These are phyloP conservation scores for Macaranga tanarius DNA, from an alignment of 441 rosid genomes.

Conservation along the genomic window DNA sequence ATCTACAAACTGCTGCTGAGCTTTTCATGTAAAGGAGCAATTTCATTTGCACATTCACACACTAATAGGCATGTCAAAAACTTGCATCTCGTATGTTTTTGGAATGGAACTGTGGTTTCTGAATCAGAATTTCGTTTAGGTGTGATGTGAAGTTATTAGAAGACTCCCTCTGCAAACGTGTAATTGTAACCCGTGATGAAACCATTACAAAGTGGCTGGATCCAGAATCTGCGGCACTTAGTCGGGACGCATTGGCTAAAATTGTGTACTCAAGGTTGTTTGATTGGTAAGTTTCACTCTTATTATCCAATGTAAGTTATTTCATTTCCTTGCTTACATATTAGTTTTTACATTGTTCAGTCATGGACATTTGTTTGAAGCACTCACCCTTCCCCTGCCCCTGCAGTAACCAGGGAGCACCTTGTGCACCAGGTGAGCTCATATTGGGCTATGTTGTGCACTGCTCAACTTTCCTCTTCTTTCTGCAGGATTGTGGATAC, in stretches of 20 bases:
- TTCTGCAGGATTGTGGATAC: constrained; percentile 80
- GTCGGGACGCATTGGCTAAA: constrained; percentile 96
- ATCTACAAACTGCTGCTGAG: constrained; percentile 85
- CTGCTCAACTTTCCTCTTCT: constrained; percentile 19
- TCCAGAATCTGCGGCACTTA: constrained; percentile 81
- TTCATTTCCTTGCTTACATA: constrained; percentile 3
- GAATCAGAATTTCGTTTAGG: constrained; percentile 43
- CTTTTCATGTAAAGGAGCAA: constrained; percentile 61
- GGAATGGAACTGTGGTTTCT: constrained; percentile 21
- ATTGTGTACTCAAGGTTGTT: constrained; percentile 84
- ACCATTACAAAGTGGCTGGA: constrained; percentile 95
- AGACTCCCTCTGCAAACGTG: constrained; percentile 94
- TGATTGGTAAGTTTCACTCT: constrained; percentile 66
- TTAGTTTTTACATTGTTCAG: constrained; percentile 15
- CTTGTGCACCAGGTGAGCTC: no score
- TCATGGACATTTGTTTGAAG: constrained; percentile 17
- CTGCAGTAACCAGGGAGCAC: no score
- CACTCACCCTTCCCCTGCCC: not conserved
- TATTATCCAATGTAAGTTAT: no score
- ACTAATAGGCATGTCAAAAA: constrained; percentile 14
- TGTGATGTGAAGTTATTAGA: constrained; percentile 82
- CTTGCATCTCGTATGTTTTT: constrained; percentile 15
- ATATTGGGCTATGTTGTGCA: not conserved
- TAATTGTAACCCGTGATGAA: constrained; percentile 96
- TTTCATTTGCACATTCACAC: constrained; percentile 16